Evolutionary conservation across 2,329 filamentous ascomycete genomes (phyloP).

Genomic region (Sporothrix pallida): DNA sequence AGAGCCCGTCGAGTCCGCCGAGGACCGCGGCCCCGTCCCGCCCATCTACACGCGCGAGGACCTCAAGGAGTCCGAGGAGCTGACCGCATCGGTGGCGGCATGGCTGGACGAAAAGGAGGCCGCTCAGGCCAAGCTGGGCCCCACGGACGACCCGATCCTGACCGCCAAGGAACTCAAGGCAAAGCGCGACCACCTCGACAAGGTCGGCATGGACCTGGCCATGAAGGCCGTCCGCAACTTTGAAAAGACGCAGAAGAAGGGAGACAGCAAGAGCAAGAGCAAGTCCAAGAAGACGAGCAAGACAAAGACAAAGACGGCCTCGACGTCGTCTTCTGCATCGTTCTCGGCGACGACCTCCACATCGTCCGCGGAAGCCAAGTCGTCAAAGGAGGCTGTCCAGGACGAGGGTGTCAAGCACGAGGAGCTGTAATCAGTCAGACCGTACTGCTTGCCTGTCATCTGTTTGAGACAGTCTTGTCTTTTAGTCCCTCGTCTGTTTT

Average conservation of each 20-base stretch:
- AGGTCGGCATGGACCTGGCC: conserved; percentile 71
- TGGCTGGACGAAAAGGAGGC: conserved; percentile 79
- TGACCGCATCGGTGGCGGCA: conserved; percentile 65
- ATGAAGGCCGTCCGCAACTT: conserved; percentile 69
- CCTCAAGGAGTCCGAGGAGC: conserved; percentile 66
- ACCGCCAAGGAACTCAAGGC: conserved; percentile 72
- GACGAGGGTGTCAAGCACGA: conserved; percentile 43
- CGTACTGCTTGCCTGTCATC: neutral
- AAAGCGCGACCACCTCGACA: conserved; percentile 73
- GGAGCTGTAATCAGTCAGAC: conserved; percentile 41
- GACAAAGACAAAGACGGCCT: conserved; percentile 40
- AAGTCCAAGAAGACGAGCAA: conserved; percentile 35
- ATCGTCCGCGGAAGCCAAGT: conserved; percentile 42
- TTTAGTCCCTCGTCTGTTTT: neutral
- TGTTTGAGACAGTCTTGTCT: neutral
- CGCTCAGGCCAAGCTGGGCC: conserved; percentile 71
- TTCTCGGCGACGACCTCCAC: conserved; percentile 47
- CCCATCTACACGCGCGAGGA: conserved; percentile 77
- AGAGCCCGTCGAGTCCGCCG: conserved; percentile 48
- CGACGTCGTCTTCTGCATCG: conserved; percentile 38
- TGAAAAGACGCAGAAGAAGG: conserved; percentile 54
- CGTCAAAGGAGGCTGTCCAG: conserved; percentile 38
- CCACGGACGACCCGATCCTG: conserved; percentile 76
- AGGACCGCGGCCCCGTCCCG: conserved; percentile 60
- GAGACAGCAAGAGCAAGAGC: conserved; percentile 40